Conservation (phyloP, 1,284 basidiomycete genomes). For the Ganoderma leucocontextum region DNA sequence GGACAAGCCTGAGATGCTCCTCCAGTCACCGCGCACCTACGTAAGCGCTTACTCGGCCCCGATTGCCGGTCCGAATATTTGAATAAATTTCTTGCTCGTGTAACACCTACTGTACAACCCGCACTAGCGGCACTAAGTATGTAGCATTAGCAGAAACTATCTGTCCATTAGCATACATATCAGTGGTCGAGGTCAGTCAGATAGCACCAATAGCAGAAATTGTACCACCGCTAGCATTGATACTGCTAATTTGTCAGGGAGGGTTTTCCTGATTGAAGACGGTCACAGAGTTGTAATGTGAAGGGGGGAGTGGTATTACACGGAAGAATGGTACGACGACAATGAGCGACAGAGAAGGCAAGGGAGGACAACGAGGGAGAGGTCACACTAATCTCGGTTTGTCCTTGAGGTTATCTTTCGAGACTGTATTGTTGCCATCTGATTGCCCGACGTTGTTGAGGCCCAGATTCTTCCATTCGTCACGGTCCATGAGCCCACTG, state of each 20-base stretch:
- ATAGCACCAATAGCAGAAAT: too few species aligned
- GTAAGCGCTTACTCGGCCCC: conserved; percentile 2
- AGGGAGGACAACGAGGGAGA: background rate
- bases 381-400: conserved; percentile 13
- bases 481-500: conserved; percentile 89
- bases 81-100: too few species aligned
- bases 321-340: background rate
- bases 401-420: conserved; percentile 33
- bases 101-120: too few species aligned
- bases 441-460: conserved; percentile 56
- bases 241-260: too few species aligned
- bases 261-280: too few species aligned
- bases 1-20: background rate
- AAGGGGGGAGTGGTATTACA: background rate
- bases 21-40: background rate
- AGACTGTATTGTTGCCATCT: conserved; percentile 9
- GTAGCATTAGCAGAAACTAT: too few species aligned
- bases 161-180: too few species aligned
- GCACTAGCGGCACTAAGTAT: too few species aligned
- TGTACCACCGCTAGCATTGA: too few species aligned
- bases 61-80: background rate
- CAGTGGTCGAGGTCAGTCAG: too few species aligned
- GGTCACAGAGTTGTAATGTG: background rate
- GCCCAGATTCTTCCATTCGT: conserved; percentile 90
- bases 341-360: background rate